Percentiles rank a stretch among this genome's conserved stretches.
These are phyloP conservation scores for Tylopilus plumbeoviolaceoides DNA, from an alignment of 768 basidiomycete genomes.

Conservation along the genomic window DNA sequence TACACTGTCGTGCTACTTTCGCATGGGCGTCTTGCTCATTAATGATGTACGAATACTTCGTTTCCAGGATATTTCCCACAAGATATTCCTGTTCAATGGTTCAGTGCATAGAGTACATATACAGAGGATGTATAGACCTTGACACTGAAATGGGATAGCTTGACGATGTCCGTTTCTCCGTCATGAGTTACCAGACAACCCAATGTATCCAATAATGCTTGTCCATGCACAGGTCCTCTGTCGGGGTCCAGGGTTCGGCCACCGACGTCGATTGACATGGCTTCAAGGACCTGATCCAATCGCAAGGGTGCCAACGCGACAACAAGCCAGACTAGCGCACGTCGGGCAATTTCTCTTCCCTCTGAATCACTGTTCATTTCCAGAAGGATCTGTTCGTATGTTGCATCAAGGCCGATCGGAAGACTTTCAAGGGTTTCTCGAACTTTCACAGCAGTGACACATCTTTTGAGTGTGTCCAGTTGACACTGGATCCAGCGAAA, in stretches of 20 bases:
- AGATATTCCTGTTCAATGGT: no score
- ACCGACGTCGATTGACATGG: not conserved
- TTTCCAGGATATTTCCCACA: no score
- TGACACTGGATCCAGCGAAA: constrained; percentile 18
- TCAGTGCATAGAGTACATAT: no score
- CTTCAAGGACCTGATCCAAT: constrained; percentile 6
- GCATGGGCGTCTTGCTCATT: not conserved
- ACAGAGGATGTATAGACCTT: not conserved
- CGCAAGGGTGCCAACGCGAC: not conserved
- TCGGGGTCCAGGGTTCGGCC: not conserved
- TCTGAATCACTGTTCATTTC: not conserved
- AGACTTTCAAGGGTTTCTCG: constrained; percentile 3
- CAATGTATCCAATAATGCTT: not conserved
- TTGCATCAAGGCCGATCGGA: constrained; percentile 2
- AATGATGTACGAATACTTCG: not conserved
- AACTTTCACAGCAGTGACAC: constrained; percentile 1
- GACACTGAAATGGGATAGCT: not conserved
- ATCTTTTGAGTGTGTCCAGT: constrained; percentile 5
- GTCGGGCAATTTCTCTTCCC: not conserved
- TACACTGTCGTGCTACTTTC: not conserved
- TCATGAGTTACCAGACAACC: not conserved
- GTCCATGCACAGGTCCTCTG: not conserved
- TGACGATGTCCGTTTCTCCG: not conserved
- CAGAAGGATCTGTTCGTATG: constrained; percentile 7
- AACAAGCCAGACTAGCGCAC: constrained; percentile 6